These are phyloP conservation scores for Gamarada debralockiae DNA, from an alignment of 495 filamentous ascomycete species.

Conservation along the genomic window DNA sequence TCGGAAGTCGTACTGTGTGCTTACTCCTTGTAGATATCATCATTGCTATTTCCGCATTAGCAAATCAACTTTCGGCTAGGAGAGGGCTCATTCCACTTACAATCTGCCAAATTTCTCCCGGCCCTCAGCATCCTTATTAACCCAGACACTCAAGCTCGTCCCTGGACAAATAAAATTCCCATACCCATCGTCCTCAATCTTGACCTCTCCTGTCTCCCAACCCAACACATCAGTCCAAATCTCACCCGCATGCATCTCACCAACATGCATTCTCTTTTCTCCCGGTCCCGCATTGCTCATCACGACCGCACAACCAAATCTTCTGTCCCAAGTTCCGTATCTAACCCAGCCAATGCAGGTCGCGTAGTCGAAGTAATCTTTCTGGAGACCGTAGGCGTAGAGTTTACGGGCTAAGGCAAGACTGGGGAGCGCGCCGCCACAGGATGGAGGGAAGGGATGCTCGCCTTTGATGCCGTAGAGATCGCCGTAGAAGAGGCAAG, in stretches of 20 bases:
- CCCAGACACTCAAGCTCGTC: slow-evolving; percentile 57
- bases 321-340: slow-evolving; percentile 49
- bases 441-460: slow-evolving; percentile 52
- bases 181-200: slow-evolving; percentile 52
- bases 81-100: slow-evolving; percentile 24
- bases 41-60: too few species aligned
- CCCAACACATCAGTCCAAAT: slow-evolving; percentile 60
- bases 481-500: slow-evolving; percentile 73
- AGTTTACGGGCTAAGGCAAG: slow-evolving; percentile 61
- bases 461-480: slow-evolving; percentile 62
- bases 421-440: slow-evolving; percentile 55
- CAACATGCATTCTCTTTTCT: slow-evolving; percentile 60
- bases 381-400: slow-evolving; percentile 64
- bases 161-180: slow-evolving; percentile 48
- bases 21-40: too few species aligned
- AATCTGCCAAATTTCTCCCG: slow-evolving; percentile 44
- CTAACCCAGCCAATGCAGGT: slow-evolving; percentile 71
- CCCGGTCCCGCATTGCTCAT: slow-evolving; percentile 49
- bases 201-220: slow-evolving; percentile 39
- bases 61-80: too few species aligned
- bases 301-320: slow-evolving; percentile 53
- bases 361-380: slow-evolving; percentile 62
- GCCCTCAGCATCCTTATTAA: slow-evolving; percentile 50
- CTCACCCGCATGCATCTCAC: slow-evolving; percentile 50
- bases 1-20: too few species aligned